Percentiles rank a stretch among this genome's conserved stretches.
phyloP scores from a whole-genome alignment of 2,329 filamentous ascomycete genomes.

The Colletotrichum agaves region DNA sequence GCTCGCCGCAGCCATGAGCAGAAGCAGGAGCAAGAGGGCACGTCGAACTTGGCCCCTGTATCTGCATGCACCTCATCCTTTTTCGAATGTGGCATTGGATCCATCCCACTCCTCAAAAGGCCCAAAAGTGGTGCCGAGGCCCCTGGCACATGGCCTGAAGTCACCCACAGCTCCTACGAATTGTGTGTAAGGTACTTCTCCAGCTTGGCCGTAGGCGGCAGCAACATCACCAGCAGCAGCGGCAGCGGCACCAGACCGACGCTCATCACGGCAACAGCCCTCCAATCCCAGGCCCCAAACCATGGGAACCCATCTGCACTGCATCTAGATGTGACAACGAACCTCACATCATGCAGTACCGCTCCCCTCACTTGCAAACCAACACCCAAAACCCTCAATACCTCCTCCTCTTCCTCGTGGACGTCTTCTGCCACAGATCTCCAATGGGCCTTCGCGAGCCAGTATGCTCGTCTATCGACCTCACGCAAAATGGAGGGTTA shows the following conservation, averaged over 20 bases:
- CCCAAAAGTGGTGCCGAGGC: background rate
- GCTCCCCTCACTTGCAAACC: slow-evolving; percentile 23
- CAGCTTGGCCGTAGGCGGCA: background rate
- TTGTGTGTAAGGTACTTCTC: too few relatives aligned
- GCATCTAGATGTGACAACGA: slow-evolving; percentile 34
- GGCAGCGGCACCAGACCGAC: background rate
- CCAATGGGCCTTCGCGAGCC: background rate
- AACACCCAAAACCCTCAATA: slow-evolving; percentile 11
- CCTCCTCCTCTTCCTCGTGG: background rate
- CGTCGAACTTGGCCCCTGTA: too few relatives aligned
- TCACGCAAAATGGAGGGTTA: background rate
- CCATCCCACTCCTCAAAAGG: background rate
- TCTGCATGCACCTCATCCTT: slow-evolving; percentile 7
- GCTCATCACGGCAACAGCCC: background rate
- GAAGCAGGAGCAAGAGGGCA: background rate
- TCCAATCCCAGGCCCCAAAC: background rate
- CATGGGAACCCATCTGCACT: slow-evolving; percentile 18
- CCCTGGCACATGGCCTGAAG: background rate
- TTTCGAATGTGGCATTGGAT: background rate
- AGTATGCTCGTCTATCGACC: background rate
- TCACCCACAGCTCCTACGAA: slow-evolving; percentile 2
- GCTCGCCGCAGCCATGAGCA: background rate
- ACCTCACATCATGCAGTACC: slow-evolving; percentile 24
- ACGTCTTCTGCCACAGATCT: background rate
- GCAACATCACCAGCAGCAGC: background rate